Percentiles rank a stretch among this genome's conserved stretches.
Evolutionary conservation across 2,329 filamentous ascomycete genomes (phyloP).

Genomic region (Alternaria triticimaculans): DNA sequence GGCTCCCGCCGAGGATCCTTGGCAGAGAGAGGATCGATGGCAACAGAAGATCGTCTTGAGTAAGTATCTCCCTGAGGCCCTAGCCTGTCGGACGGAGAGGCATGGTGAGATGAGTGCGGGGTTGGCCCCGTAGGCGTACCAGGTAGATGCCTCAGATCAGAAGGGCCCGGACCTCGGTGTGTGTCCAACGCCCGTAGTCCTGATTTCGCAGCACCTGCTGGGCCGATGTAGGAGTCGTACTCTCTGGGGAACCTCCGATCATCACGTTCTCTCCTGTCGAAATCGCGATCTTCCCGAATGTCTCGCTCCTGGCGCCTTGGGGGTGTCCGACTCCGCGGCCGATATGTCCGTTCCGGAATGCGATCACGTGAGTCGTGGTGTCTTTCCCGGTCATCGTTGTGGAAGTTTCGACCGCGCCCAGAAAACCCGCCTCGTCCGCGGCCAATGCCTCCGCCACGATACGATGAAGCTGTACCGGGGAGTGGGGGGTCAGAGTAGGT

Average conservation of each 20-base stretch:
- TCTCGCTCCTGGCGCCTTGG: conserved; percentile 61
- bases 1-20: conserved; percentile 49
- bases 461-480: conserved; percentile 61
- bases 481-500: conserved; percentile 69
- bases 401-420: conserved; percentile 55
- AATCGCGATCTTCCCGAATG: conserved; percentile 48
- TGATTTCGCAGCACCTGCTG: conserved; percentile 39
- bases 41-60: conserved; percentile 46
- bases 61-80: conserved; percentile 42
- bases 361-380: conserved; percentile 52
- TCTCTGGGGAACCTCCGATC: conserved; percentile 55
- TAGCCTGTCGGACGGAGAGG: conserved; percentile 41
- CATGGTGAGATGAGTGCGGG: conserved; percentile 43
- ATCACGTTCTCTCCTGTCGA: conserved; percentile 48
- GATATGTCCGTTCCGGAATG: conserved; percentile 55
- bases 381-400: conserved; percentile 57
- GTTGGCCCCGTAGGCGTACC: conserved; percentile 43
- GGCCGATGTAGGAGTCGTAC: conserved; percentile 52
- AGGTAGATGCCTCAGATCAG: conserved; percentile 42
- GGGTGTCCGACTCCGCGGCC: conserved; percentile 69
- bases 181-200: conserved; percentile 39
- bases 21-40: conserved; percentile 38
- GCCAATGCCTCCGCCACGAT: conserved; percentile 61
- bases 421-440: conserved; percentile 58
- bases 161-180: conserved; percentile 34